Evolutionary conservation across 2,329 filamentous ascomycete genomes (phyloP), one percentile per base, ranked within the genome.

Genomic region (Phoma sp.): DNA sequence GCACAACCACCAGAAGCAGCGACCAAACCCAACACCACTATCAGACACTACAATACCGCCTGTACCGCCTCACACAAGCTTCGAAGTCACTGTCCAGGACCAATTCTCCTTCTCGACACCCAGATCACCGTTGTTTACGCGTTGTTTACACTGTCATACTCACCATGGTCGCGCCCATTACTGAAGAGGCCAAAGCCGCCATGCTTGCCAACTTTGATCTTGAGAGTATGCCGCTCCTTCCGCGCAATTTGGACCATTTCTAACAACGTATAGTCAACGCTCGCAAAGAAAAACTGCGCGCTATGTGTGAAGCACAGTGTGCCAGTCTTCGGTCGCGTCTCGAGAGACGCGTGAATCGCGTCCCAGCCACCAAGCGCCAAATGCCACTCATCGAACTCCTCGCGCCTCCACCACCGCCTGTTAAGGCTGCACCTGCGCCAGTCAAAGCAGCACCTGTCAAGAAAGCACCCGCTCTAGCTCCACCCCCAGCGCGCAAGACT

Each of bases 301-400:
- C 93, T 6, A 92, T 96, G 73, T 96, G 96, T 78, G 88, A 89
- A 54, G 83, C 96, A 9, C 93, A 96, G 75, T 90, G 92, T 18
- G 90, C 93, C 74, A 90, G 90, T 59, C 83, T 98, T 32, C 86
- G 90, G 57, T 88, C 92, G 56, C 88, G 93, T 57, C 88, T 99
- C 46, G 93, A 97, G 75, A 90, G 96, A 78, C 90, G 95, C 76
- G 84, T 98, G 74, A 96, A 97, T 72, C 88, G 95, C 47, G 95
- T 98, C 46, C 95, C 95, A 7, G 84, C 86, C 65, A 83, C 87
- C 14, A 78, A 96, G 59, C 87, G 93, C 55, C 90, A 89, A 68
- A 83, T 86, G 57, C 96, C 86, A 52, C 93, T 99, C 83, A 87
- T 87, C 50, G 93, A 96, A 37, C 81, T 98, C 7, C 73, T 93